Percentiles rank a stretch among this genome's conserved stretches.
Evolutionary conservation across 2,329 filamentous ascomycete species (phyloP).

Genomic region (Lojkania enalia): DNA sequence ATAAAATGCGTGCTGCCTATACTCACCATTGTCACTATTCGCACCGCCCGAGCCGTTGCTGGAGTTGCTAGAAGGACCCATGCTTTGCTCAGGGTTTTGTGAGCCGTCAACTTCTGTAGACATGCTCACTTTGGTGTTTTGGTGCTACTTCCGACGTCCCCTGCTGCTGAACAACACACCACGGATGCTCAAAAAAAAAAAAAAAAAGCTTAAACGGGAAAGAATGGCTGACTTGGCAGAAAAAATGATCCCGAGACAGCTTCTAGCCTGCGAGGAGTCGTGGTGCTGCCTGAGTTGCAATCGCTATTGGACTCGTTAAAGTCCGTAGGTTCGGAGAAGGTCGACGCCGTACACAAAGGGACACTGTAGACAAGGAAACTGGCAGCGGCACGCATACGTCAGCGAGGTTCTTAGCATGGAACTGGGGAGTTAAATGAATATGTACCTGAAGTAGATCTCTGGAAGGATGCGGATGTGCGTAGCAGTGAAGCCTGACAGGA

Average conservation of each 20-base stretch:
- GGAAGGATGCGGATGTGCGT: neutral
- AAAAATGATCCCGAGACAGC: conserved; percentile 2
- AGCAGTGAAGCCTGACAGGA: conserved; percentile 2
- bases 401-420: conserved; percentile 17
- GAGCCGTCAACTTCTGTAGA: conserved; percentile 24
- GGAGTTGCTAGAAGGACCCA: conserved; percentile 30
- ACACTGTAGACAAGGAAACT: conserved; percentile 24
- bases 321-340: conserved; percentile 19
- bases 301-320: conserved; percentile 16
- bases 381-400: conserved; percentile 24
- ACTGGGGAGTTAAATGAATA: conserved; percentile 7
- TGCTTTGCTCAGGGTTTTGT: conserved; percentile 19
- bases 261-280: conserved; percentile 7
- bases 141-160: too few species aligned
- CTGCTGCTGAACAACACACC: conserved; percentile 18
- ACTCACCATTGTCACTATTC: conserved; percentile 40
- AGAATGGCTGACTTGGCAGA: conserved; percentile 9
- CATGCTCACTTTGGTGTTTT: conserved; percentile 28
- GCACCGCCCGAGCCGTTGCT: conserved; percentile 34
- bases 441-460: conserved; percentile 22
- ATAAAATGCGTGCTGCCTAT: conserved; percentile 2
- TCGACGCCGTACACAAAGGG: conserved; percentile 29
- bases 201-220: conserved; percentile 6
- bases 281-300: conserved; percentile 10
- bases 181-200: conserved; percentile 8